phyloP scores from a whole-genome alignment of 1,284 basidiomycete species.

The Coriolopsis trogii region DNA sequence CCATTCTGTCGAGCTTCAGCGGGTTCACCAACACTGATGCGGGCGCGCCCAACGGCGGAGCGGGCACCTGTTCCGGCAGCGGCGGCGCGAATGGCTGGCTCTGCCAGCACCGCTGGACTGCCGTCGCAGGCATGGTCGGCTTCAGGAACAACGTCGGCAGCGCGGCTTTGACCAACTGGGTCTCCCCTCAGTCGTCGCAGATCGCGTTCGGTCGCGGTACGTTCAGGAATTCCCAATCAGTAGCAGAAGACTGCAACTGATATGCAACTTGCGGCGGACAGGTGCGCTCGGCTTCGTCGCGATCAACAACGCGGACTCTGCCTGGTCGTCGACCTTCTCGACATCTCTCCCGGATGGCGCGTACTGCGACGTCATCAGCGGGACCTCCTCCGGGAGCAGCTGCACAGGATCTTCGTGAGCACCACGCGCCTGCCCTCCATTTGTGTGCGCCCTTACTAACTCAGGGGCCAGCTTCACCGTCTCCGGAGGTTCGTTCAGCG shows the following conservation, averaged over 20 bases:
- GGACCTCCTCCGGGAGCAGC: slow-evolving; percentile 37
- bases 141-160: slow-evolving; percentile 62
- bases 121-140: slow-evolving; percentile 62
- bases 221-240: slow-evolving; percentile 14
- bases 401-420: slow-evolving; percentile 58
- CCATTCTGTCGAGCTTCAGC: slow-evolving; percentile 61
- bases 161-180: slow-evolving; percentile 55
- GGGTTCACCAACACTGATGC: slow-evolving; percentile 51
- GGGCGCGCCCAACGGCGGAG: slow-evolving; percentile 50
- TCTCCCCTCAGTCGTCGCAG: slow-evolving; percentile 53
- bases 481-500: slow-evolving; percentile 52
- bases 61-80: slow-evolving; percentile 56
- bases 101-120: slow-evolving; percentile 65
- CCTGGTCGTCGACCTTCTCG: slow-evolving; percentile 56
- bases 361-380: slow-evolving; percentile 69
- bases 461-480: slow-evolving; percentile 44
- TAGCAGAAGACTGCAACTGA: not conserved
- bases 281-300: slow-evolving; percentile 60
- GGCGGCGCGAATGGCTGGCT: slow-evolving; percentile 58
- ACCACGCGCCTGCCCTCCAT: not conserved
- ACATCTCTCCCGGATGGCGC: slow-evolving; percentile 58
- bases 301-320: slow-evolving; percentile 62
- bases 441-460: not conserved
- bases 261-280: slow-evolving; percentile 23
- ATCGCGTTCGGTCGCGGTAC: slow-evolving; percentile 67